Conservation (phyloP, 1,284 basidiomycete species). For the Caloboletus firmus region DNA sequence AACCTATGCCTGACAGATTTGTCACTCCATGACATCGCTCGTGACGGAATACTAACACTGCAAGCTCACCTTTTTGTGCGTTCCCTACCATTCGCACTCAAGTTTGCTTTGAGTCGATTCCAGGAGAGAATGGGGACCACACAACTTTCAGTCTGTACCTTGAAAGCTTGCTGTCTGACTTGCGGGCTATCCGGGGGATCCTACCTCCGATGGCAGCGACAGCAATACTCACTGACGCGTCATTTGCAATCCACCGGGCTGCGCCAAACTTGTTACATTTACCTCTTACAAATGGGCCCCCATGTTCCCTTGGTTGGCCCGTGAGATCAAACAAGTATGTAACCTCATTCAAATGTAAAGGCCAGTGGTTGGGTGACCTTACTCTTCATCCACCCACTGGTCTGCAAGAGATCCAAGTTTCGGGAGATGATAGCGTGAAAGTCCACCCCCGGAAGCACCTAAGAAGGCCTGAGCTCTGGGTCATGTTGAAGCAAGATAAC, state of each 20-base stretch:
- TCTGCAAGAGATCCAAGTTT: constrained; percentile 71
- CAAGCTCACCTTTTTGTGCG: neutral
- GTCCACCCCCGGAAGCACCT: constrained; percentile 56
- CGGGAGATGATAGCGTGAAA: constrained; percentile 61
- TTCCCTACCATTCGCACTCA: neutral
- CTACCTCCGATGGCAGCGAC: constrained; percentile 41
- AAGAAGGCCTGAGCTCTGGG: constrained; percentile 62
- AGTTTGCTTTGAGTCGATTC: neutral
- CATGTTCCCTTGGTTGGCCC: neutral
- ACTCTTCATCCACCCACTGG: constrained; percentile 72
- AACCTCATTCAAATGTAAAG: neutral
- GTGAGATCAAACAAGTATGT: constrained; percentile 3
- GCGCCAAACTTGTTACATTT: constrained; percentile 35
- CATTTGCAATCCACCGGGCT: constrained; percentile 27
- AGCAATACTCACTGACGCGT: constrained; percentile 19
- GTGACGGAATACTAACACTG: neutral
- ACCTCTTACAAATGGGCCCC: neutral
- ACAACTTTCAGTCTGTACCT: neutral
- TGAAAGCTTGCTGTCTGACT: constrained; percentile 40
- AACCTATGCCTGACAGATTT: neutral
- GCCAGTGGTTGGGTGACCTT: constrained; percentile 13
- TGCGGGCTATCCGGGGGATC: constrained; percentile 38
- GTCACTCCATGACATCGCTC: constrained; percentile 3
- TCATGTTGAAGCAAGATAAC: neutral
- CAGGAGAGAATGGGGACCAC: neutral